Percentiles rank a stretch among this genome's conserved stretches.
phyloP scores from a whole-genome alignment of 2,329 filamentous ascomycete species.

The Cadophora sp. region DNA sequence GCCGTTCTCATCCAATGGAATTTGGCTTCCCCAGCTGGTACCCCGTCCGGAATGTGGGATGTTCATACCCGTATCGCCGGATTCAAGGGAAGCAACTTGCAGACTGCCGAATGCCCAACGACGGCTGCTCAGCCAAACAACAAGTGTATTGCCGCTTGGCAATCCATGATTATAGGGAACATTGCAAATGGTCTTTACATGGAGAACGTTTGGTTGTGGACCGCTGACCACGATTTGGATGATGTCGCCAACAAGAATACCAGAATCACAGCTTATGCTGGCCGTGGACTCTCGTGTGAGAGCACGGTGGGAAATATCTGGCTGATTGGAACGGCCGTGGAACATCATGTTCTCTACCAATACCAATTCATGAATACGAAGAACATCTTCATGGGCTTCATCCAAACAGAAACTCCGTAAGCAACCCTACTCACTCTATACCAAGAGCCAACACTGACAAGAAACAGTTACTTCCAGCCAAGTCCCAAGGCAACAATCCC shows the following conservation, averaged over 20 bases:
- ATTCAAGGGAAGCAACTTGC: constrained; percentile 55
- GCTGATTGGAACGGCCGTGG: constrained; percentile 59
- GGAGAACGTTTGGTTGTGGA: constrained; percentile 58
- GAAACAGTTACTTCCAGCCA: constrained; percentile 67
- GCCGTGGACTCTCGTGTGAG: constrained; percentile 48
- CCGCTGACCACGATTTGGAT: constrained; percentile 53
- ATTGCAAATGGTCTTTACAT: constrained; percentile 53
- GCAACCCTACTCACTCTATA: constrained; percentile 44
- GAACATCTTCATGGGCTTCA: constrained; percentile 39
- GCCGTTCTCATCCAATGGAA: constrained; percentile 74
- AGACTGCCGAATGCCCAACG: constrained; percentile 70
- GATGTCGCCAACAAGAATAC: constrained; percentile 48
- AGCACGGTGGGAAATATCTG: constrained; percentile 54
- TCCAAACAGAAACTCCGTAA: constrained; percentile 47
- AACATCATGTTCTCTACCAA: constrained; percentile 61
- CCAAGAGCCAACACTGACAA: neutral
- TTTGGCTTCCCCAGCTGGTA: constrained; percentile 55
- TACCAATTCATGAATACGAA: constrained; percentile 53
- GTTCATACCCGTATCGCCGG: constrained; percentile 50
- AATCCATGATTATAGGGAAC: constrained; percentile 46
- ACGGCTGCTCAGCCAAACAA: constrained; percentile 46
- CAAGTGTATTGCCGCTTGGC: constrained; percentile 47
- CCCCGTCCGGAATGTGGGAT: constrained; percentile 64
- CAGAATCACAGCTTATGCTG: constrained; percentile 61
- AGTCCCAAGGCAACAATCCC: constrained; percentile 68